Evolutionary conservation across 331 rosid species (phyloP).

Genomic region (Arachis monticola): DNA sequence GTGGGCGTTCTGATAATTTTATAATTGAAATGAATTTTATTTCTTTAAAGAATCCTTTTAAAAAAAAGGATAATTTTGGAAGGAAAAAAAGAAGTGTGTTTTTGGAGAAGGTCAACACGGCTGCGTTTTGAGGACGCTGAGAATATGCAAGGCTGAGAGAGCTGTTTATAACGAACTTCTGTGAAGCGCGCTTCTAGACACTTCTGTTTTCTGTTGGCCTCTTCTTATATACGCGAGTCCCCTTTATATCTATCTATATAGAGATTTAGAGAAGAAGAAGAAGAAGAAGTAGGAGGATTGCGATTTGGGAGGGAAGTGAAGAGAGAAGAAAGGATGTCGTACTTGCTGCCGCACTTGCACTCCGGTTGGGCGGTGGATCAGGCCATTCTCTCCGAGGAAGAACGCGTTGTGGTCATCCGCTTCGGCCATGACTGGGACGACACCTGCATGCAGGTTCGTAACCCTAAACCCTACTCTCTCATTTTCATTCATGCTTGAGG

Average conservation of each 20-base stretch:
- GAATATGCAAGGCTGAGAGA: background rate
- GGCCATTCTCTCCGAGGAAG: slow-evolving; percentile 71
- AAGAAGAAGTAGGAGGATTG: background rate
- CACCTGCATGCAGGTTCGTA: slow-evolving; percentile 64
- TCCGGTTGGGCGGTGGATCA: slow-evolving; percentile 82
- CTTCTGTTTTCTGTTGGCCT: background rate
- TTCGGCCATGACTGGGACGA: slow-evolving; percentile 77
- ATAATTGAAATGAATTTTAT: no score
- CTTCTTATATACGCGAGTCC: background rate
- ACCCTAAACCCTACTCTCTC: background rate
- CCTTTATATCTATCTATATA: no score
- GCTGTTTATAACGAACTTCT: background rate
- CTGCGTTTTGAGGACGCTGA: background rate
- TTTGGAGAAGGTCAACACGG: background rate
- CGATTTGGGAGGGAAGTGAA: background rate
- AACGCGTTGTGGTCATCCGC: slow-evolving; percentile 60
- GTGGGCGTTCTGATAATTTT: no score
- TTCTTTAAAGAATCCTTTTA: no score
- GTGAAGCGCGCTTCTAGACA: slow-evolving; percentile 2
- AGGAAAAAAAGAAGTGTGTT: no score
- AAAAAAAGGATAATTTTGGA: no score
- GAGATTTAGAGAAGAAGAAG: background rate
- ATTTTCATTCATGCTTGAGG: background rate
- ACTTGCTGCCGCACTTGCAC: slow-evolving; percentile 68
- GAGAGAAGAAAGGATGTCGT: slow-evolving; percentile 49